phyloP scores from a whole-genome alignment of 2,329 filamentous ascomycete species.

The Fusarium coffeatum region DNA sequence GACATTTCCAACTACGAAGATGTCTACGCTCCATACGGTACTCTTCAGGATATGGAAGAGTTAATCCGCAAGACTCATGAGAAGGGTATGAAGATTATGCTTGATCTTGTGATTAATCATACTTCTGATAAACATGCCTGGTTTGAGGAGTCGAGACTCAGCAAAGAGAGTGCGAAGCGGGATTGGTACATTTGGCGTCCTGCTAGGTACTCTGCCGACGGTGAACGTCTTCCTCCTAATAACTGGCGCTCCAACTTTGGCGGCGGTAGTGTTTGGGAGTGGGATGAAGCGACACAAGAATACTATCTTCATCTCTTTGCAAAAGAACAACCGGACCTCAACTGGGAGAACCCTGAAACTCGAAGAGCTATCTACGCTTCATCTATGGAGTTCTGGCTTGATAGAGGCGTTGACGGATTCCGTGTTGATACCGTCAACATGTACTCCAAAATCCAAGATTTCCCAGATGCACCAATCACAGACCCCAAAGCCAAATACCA shows the following conservation, averaged over 20 bases:
- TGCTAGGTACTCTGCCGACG: constrained; percentile 62
- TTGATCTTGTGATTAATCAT: constrained; percentile 44
- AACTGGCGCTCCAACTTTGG: constrained; percentile 77
- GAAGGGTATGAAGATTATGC: constrained; percentile 41
- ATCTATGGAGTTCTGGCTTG: constrained; percentile 82
- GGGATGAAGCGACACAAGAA: constrained; percentile 76
- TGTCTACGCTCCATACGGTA: constrained; percentile 42
- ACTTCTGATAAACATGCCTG: constrained; percentile 45
- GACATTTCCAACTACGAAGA: constrained; percentile 45
- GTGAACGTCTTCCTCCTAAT: constrained; percentile 75
- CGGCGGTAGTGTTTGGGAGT: constrained; percentile 73
- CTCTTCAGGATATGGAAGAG: constrained; percentile 43
- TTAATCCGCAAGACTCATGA: constrained; percentile 41
- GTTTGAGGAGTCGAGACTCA: constrained; percentile 40
- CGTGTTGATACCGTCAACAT: constrained; percentile 81
- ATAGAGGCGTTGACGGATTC: constrained; percentile 78
- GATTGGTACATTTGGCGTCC: constrained; percentile 75
- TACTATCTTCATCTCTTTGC: constrained; percentile 84
- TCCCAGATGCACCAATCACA: constrained; percentile 68
- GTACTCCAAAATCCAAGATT: constrained; percentile 71
- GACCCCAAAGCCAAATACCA: constrained; percentile 61
- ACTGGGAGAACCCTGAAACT: constrained; percentile 80
- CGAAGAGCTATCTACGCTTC: constrained; percentile 76
- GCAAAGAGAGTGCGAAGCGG: constrained; percentile 37
- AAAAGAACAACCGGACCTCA: constrained; percentile 83